These are phyloP conservation scores for Wickerhamiella azymoides DNA, from an alignment of 805 yeast species.

Conservation along the genomic window DNA sequence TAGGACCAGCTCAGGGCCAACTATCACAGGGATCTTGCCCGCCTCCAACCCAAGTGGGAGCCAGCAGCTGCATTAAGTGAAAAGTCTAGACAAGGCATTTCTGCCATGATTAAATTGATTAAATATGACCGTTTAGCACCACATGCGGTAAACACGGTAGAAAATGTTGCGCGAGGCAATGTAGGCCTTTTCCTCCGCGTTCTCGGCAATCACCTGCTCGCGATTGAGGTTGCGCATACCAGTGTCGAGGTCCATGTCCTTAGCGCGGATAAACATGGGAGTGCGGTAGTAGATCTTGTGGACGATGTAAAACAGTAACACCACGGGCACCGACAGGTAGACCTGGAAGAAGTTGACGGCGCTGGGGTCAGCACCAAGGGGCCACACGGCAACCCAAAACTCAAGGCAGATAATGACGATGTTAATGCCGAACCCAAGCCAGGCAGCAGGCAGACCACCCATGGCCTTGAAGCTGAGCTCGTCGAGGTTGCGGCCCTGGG, in stretches of 20 bases:
- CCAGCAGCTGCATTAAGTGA: too few relatives aligned
- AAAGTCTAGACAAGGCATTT: too few relatives aligned
- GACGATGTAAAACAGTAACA: slow-evolving; percentile 32
- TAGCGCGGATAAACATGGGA: slow-evolving; percentile 29
- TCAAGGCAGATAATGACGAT: slow-evolving; percentile 43
- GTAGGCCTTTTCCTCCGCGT: slow-evolving; percentile 38
- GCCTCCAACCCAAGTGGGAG: too few relatives aligned
- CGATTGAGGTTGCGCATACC: slow-evolving; percentile 48
- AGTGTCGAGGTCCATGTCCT: slow-evolving; percentile 45
- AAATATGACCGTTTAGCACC: slow-evolving; percentile 31
- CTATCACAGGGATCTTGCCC: too few relatives aligned
- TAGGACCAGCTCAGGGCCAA: too few relatives aligned
- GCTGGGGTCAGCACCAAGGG: slow-evolving; percentile 25
- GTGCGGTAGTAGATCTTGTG: slow-evolving; percentile 36
- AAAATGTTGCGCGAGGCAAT: slow-evolving; percentile 32
- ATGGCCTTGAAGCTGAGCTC: slow-evolving; percentile 48
- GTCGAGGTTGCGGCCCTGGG: slow-evolving; percentile 43
- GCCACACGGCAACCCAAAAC: slow-evolving; percentile 55
- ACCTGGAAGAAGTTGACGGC: slow-evolving; percentile 36
- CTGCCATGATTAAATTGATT: background rate
- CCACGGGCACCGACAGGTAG: slow-evolving; percentile 37
- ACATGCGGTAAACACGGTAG: slow-evolving; percentile 41
- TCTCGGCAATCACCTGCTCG: slow-evolving; percentile 39
- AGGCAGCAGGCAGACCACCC: slow-evolving; percentile 46
- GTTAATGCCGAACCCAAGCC: slow-evolving; percentile 39